phyloP scores from a whole-genome alignment of 768 basidiomycete genomes.

The Phylloporus sp. region DNA sequence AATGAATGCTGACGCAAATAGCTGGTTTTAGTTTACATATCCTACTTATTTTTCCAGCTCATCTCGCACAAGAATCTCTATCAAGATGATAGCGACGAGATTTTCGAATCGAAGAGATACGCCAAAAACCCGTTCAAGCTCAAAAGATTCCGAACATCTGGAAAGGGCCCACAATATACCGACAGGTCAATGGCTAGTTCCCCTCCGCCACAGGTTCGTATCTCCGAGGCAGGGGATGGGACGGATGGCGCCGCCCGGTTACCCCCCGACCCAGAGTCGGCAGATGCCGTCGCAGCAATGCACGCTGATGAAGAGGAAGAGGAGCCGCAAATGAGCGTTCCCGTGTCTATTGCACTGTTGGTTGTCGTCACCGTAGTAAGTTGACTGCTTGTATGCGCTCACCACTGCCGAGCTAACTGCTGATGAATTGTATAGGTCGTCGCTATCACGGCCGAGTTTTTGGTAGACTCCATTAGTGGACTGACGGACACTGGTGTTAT shows the following conservation, averaged over 20 bases:
- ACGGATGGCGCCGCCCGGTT: background rate
- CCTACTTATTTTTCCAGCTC: constrained; percentile 72
- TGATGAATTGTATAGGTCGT: constrained; percentile 37
- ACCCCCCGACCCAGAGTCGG: constrained; percentile 11
- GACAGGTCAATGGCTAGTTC: constrained; percentile 3
- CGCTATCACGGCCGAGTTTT: constrained; percentile 52
- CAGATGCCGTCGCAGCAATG: background rate
- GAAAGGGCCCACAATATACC: constrained; percentile 6
- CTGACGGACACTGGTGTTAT: constrained; percentile 54
- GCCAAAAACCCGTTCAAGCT: constrained; percentile 35
- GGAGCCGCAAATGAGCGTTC: constrained; percentile 48
- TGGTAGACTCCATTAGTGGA: constrained; percentile 80
- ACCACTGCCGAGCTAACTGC: background rate
- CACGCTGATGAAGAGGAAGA: constrained; percentile 31
- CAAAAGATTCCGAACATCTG: constrained; percentile 11
- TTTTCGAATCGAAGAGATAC: constrained; percentile 37
- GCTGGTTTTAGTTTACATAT: constrained; percentile 50
- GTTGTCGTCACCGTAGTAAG: constrained; percentile 57
- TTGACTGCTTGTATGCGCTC: constrained; percentile 2
- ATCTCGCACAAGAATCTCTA: constrained; percentile 75
- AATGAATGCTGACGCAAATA: background rate
- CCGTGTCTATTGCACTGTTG: constrained; percentile 49
- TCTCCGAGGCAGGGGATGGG: background rate
- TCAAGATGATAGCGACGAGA: constrained; percentile 38
- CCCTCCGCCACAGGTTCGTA: background rate